Percentiles rank a stretch among this genome's conserved stretches.
phyloP scores from a whole-genome alignment of 2,329 filamentous ascomycete genomes.

The Penicillium sp. region DNA sequence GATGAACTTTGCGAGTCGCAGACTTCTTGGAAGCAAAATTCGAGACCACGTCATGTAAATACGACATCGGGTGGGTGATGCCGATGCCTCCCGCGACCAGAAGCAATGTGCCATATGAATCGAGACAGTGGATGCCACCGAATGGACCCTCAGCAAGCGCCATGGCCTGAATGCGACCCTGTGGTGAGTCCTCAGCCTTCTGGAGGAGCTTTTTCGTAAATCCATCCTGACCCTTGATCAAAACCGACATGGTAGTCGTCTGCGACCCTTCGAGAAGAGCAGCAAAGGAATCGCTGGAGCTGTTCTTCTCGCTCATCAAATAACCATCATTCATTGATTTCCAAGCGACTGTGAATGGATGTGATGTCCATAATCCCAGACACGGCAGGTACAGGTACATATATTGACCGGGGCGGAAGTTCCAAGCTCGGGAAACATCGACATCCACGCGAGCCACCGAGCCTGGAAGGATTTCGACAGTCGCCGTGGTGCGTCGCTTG shows the following conservation, averaged over 20 bases:
- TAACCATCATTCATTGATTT: conserved; percentile 23
- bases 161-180: conserved; percentile 25
- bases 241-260: conserved; percentile 31
- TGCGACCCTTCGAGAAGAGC: conserved; percentile 25
- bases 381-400: conserved; percentile 58
- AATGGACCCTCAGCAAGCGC: conserved; percentile 38
- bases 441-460: conserved; percentile 52
- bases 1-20: conserved; percentile 28
- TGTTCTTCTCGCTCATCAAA: conserved; percentile 23
- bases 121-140: conserved; percentile 31
- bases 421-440: conserved; percentile 30
- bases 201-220: conserved; percentile 33
- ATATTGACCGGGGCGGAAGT: conserved; percentile 48
- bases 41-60: conserved; percentile 31
- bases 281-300: conserved; percentile 31
- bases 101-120: conserved; percentile 35
- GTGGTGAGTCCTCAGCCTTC: conserved; percentile 26
- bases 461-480: conserved; percentile 55
- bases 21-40: conserved; percentile 23
- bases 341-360: conserved; percentile 45
- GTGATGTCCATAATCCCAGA: conserved; percentile 42
- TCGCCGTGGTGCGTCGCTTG: conserved; percentile 48
- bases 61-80: conserved; percentile 37
- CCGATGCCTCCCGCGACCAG: conserved; percentile 39
- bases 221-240: conserved; percentile 34